phyloP scores from a whole-genome alignment of 192 early-diverging fungal species.

The Pilobolus umbonatus region DNA sequence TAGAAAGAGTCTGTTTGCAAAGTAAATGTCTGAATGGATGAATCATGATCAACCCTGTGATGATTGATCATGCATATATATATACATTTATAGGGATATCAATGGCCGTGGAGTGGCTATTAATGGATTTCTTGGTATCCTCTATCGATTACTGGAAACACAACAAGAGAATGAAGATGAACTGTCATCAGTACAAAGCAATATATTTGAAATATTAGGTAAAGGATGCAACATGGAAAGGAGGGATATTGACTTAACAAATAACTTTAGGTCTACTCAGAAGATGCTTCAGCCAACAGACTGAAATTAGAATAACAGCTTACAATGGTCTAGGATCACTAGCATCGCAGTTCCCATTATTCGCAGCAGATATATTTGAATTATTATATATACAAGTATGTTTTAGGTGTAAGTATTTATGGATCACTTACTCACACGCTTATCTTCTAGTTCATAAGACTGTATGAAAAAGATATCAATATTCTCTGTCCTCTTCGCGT shows the following conservation, averaged over 20 bases:
- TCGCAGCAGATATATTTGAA: slow-evolving; percentile 44
- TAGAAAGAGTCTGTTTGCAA: slow-evolving; percentile 65
- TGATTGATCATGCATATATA: neutral
- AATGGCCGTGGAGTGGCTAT: slow-evolving; percentile 62
- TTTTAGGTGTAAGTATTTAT: too few relatives aligned
- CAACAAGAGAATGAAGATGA: slow-evolving; percentile 13
- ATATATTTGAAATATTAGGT: slow-evolving; percentile 47
- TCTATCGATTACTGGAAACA: slow-evolving; percentile 30
- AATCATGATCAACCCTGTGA: neutral
- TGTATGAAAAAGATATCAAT: slow-evolving; percentile 29
- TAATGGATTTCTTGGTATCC: slow-evolving; percentile 52
- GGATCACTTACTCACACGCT: neutral
- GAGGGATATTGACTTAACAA: neutral
- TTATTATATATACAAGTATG: slow-evolving; percentile 46
- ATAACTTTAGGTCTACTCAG: slow-evolving; percentile 52
- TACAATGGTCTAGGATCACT: slow-evolving; percentile 54
- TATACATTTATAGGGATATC: slow-evolving; percentile 30
- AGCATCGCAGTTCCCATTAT: slow-evolving; percentile 30
- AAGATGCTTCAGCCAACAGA: slow-evolving; percentile 65
- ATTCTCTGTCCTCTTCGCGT: slow-evolving; percentile 23
- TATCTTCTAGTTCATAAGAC: slow-evolving; percentile 40
- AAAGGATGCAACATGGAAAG: neutral
- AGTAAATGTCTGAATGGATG: slow-evolving; percentile 30
- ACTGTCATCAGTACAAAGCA: slow-evolving; percentile 13
- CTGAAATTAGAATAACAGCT: slow-evolving; percentile 48